Evolutionary conservation across 345 rosid genomes (phyloP).

Genomic region (Zanthoxylum bungeanum): DNA sequence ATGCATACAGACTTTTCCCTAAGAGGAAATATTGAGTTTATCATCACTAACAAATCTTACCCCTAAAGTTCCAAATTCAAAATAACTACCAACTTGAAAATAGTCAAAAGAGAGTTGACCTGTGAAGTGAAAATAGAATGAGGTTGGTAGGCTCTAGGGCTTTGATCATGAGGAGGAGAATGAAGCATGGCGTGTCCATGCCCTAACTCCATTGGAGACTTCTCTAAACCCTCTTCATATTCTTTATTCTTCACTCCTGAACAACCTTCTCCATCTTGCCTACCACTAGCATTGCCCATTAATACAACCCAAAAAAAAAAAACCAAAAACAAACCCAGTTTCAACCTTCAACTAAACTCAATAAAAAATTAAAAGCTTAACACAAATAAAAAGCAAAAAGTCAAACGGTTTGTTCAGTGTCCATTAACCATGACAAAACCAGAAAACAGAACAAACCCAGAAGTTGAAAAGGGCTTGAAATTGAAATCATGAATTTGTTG

Average conservation of each 20-base stretch:
- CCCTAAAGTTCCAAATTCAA: too few relatives aligned
- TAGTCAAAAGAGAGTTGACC: conserved; percentile 18
- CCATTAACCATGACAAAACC: neutral
- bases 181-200: conserved; percentile 33
- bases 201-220: conserved; percentile 22
- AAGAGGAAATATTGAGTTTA: too few relatives aligned
- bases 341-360: conserved; percentile 8
- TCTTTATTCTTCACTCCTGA: conserved; percentile 25
- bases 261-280: conserved; percentile 42
- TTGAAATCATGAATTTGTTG: neutral
- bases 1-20: too few relatives aligned
- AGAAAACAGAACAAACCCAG: conserved; percentile 15
- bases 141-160: conserved; percentile 22
- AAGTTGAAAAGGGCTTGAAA: conserved; percentile 17
- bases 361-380: conserved; percentile 1
- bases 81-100: neutral
- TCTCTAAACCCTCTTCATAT: conserved; percentile 29
- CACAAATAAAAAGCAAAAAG: neutral
- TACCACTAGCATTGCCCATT: conserved; percentile 70
- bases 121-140: conserved; percentile 29
- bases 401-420: neutral
- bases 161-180: conserved; percentile 24
- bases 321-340: conserved; percentile 32
- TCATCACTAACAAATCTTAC: too few relatives aligned
- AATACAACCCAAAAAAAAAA: too few relatives aligned